These are phyloP conservation scores for Trypanosoma rangeli DNA, from an alignment of 208 protist species.

Conservation along the genomic window DNA sequence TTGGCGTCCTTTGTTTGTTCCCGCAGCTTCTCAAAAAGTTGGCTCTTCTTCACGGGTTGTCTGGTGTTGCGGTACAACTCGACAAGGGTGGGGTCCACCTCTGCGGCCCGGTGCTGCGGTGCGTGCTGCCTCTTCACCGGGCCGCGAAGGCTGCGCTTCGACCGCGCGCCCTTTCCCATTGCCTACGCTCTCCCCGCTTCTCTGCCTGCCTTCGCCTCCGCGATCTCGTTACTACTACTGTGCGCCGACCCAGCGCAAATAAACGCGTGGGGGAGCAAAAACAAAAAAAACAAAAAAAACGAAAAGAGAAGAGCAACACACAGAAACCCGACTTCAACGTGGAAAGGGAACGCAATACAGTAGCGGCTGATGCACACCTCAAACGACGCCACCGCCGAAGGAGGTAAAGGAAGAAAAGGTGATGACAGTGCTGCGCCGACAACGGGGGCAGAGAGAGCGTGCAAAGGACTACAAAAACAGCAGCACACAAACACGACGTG, in stretches of 20 bases:
- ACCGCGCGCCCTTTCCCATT: slow-evolving; percentile 84
- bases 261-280: too few species aligned
- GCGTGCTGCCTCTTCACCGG: slow-evolving; percentile 39
- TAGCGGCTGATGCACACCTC: not conserved
- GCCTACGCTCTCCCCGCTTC: not conserved
- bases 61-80: slow-evolving; percentile 84
- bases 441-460: not conserved
- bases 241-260: too few species aligned
- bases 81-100: slow-evolving; percentile 75
- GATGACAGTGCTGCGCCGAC: too few species aligned
- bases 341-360: not conserved
- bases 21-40: slow-evolving; percentile 83
- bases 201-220: not conserved
- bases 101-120: slow-evolving; percentile 42
- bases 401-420: too few species aligned
- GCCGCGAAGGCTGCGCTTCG: slow-evolving; percentile 52
- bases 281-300: not conserved
- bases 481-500: not conserved
- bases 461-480: not conserved
- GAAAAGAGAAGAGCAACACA: not conserved
- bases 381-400: too few species aligned
- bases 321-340: not conserved
- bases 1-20: slow-evolving; percentile 91
- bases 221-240: too few species aligned
- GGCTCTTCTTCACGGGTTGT: slow-evolving; percentile 81